Evolutionary conservation across 257 asterid genomes (phyloP).

Genomic region (Sherardia arvensis): DNA sequence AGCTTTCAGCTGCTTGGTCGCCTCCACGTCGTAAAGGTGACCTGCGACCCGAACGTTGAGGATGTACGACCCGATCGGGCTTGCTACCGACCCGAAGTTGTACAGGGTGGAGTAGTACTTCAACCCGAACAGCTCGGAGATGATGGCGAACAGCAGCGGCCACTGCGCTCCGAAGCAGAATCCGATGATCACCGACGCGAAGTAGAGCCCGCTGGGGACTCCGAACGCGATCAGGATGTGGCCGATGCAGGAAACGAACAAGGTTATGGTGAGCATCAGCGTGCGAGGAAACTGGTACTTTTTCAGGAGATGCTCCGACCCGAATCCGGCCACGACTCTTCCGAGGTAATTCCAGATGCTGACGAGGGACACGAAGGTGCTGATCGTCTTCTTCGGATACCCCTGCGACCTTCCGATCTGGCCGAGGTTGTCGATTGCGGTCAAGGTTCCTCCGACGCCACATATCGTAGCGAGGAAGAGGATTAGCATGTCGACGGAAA

Average conservation of each 20-base stretch:
- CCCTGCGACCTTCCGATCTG: slow-evolving; percentile 61
- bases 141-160: slow-evolving; percentile 73
- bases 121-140: slow-evolving; percentile 71
- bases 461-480: slow-evolving; percentile 55
- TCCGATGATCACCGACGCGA: slow-evolving; percentile 68
- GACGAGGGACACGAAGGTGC: slow-evolving; percentile 69
- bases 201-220: slow-evolving; percentile 49
- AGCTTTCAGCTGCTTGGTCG: slow-evolving; percentile 39
- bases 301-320: slow-evolving; percentile 44
- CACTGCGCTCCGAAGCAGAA: slow-evolving; percentile 86
- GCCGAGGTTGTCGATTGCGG: slow-evolving; percentile 67
- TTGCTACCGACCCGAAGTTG: slow-evolving; percentile 71
- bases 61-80: slow-evolving; percentile 64
- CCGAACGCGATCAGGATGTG: slow-evolving; percentile 55
- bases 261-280: slow-evolving; percentile 38
- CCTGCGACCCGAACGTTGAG: slow-evolving; percentile 57
- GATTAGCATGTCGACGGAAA: slow-evolving; percentile 54
- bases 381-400: slow-evolving; percentile 45
- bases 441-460: slow-evolving; percentile 73
- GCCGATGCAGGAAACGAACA: slow-evolving; percentile 40
- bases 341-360: slow-evolving; percentile 85
- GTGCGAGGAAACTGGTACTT: slow-evolving; percentile 66
- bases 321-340: slow-evolving; percentile 57
- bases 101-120: slow-evolving; percentile 69
- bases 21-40: slow-evolving; percentile 57